phyloP scores from a whole-genome alignment of 1,139 yeast species.

The Meyerozyma elateridarum region DNA sequence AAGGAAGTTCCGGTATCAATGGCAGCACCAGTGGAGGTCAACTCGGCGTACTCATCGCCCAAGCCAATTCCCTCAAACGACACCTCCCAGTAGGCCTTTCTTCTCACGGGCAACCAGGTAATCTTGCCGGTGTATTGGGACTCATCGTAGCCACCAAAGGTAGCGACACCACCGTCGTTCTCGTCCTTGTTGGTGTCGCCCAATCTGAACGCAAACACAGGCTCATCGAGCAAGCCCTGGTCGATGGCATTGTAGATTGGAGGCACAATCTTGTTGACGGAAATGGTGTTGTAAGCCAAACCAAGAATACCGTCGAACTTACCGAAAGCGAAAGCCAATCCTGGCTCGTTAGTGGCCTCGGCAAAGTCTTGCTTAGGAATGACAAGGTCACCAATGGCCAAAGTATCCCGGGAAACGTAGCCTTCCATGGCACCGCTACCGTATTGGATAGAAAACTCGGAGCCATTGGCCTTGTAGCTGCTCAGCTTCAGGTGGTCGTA shows the following conservation, averaged over 20 bases:
- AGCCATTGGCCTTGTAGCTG: constrained; percentile 80
- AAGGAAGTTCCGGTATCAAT: constrained; percentile 97
- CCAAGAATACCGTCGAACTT: constrained; percentile 97
- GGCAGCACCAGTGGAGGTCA: constrained; percentile 87
- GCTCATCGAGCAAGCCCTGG: constrained; percentile 73
- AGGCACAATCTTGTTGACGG: constrained; percentile 85
- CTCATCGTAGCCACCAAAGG: constrained; percentile 90
- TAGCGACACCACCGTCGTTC: constrained; percentile 81
- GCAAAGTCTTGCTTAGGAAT: constrained; percentile 91
- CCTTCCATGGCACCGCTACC: constrained; percentile 95
- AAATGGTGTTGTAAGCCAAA: constrained; percentile 84
- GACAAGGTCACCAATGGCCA: constrained; percentile 75
- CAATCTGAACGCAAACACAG: constrained; percentile 84
- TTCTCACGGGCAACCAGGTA: constrained; percentile 94
- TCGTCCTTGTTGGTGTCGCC: constrained; percentile 68
- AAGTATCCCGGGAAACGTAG: constrained; percentile 77
- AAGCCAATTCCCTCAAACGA: constrained; percentile 82
- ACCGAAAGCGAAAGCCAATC: constrained; percentile 96
- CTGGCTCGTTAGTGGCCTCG: constrained; percentile 96
- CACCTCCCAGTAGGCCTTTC: constrained; percentile 99
- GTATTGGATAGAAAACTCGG: constrained; percentile 77
- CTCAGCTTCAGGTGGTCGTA: constrained; percentile 79
- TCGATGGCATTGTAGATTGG: constrained; percentile 87
- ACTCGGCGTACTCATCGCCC: constrained; percentile 85
- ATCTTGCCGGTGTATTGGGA: constrained; percentile 72